Conservation (phyloP, 805 yeast genomes). For the Candida schatavii region DNA sequence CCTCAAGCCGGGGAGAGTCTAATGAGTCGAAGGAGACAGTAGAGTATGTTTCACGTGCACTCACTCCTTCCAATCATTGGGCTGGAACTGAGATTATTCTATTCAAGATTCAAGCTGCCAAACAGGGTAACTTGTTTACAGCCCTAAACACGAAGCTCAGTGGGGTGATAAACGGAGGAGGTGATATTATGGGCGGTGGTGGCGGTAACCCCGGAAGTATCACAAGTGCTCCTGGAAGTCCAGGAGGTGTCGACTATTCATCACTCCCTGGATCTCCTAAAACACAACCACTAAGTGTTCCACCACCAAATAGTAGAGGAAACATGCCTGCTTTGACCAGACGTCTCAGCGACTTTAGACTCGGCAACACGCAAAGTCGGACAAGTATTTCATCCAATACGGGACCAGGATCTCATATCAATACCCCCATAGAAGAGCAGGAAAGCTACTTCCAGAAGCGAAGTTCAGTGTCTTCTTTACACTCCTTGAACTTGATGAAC, state of each 20-base stretch:
- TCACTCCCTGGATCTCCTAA: no score
- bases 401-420: conserved; percentile 10
- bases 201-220: background rate
- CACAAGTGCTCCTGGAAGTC: background rate
- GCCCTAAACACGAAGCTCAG: conserved; percentile 6
- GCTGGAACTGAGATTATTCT: conserved; percentile 46
- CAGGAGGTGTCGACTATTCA: no score
- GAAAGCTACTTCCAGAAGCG: conserved; percentile 19
- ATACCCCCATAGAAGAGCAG: conserved; percentile 31
- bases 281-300: no score
- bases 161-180: background rate
- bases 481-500: conserved; percentile 39
- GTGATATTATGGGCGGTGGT: background rate
- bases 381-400: conserved; percentile 20
- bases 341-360: conserved; percentile 44
- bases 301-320: conserved; percentile 33
- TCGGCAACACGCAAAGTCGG: conserved; percentile 21
- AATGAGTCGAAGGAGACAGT: conserved; percentile 11
- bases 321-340: conserved; percentile 52
- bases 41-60: conserved; percentile 25
- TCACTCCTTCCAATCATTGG: conserved; percentile 50
- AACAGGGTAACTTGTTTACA: conserved; percentile 19
- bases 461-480: conserved; percentile 36
- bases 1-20: conserved; percentile 3
- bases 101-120: conserved; percentile 39